phyloP scores from a whole-genome alignment of 352 stramenopile species.

The Phytopythium kandeliae region DNA sequence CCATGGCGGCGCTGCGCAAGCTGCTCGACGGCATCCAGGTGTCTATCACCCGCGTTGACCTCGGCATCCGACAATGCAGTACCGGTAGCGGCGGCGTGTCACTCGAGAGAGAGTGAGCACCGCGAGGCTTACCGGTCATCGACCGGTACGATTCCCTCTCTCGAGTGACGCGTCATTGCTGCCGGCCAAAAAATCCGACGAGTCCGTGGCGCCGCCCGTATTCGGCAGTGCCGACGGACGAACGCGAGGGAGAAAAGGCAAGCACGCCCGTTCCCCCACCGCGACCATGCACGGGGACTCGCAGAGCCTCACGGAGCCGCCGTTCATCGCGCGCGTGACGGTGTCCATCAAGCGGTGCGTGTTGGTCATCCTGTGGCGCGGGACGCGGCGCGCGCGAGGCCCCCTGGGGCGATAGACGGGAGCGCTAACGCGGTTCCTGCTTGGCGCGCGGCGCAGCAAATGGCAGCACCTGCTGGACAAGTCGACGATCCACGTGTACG shows the following conservation, averaged over 20 bases:
- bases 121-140: too few species aligned
- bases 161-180: too few species aligned
- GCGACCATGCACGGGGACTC: conserved; percentile 44
- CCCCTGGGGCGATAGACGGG: not conserved
- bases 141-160: too few species aligned
- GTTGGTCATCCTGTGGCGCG: not conserved
- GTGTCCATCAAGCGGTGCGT: conserved; percentile 75
- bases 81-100: too few species aligned
- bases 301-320: conserved; percentile 63
- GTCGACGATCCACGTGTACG: conserved; percentile 95
- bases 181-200: not conserved
- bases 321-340: conserved; percentile 72
- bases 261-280: not conserved
- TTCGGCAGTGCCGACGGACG: too few species aligned
- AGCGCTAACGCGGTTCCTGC: not conserved
- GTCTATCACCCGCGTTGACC: conserved; percentile 32
- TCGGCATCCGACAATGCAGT: too few species aligned
- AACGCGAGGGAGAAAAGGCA: not conserved
- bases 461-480: conserved; percentile 98
- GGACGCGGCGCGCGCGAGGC: not conserved
- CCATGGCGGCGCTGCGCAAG: conserved; percentile 41
- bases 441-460: conserved; percentile 66
- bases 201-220: not conserved
- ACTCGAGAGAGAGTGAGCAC: too few species aligned
- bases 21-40: conserved; percentile 33